Base-by-base conservation (phyloP, 805 yeast genomes). In the Debaryomyces tyrocola region DNA sequence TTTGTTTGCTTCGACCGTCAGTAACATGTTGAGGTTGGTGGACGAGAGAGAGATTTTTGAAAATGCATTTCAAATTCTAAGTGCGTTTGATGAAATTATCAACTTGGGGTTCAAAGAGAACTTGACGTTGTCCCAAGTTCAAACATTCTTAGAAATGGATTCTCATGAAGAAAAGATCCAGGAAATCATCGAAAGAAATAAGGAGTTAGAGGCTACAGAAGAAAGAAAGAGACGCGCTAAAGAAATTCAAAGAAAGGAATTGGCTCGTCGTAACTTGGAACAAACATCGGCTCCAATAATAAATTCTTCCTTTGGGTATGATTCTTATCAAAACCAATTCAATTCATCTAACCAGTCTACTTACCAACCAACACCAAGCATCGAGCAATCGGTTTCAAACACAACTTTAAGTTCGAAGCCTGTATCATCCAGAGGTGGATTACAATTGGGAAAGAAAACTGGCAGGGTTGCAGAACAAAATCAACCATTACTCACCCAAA, bases 131-230 rank as follows among this genome's bases (percentile, higher is more conserved):
- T 66, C 83, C 49, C 98, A 94, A 72, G 87, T 94, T 53, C 83
- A 81, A 65, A 88, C 95, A 10, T 92, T 88, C 69, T 75, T 94
- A 73, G 92, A 90, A 63, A 92, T 94, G 98, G 98, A 94, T 70
- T 87, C 96, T 35, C 97, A 94, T 66, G 99, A 94, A 70, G 99
- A 94, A 72, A 92, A 89, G 75, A 92, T 95, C 62, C 98, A 94
- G 75, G 97, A 94, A 65, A 91, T 94, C 64, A 94, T 94, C 59
- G 98, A 90, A 70, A 84, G 91, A 67, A 94, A 94, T 75, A 94
- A 94, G 72, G 99, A 94, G 71, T 73, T 88, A 59, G 99, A 92
- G 69, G 99, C 99, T 35, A 84, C 89, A 45, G 99, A 94, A 70
- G 97, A 92, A 69, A 85, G 98, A 70, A 92, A 92, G 73, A 87